Conservation (phyloP, 257 asterid species). For the Jasminum sambac region DNA sequence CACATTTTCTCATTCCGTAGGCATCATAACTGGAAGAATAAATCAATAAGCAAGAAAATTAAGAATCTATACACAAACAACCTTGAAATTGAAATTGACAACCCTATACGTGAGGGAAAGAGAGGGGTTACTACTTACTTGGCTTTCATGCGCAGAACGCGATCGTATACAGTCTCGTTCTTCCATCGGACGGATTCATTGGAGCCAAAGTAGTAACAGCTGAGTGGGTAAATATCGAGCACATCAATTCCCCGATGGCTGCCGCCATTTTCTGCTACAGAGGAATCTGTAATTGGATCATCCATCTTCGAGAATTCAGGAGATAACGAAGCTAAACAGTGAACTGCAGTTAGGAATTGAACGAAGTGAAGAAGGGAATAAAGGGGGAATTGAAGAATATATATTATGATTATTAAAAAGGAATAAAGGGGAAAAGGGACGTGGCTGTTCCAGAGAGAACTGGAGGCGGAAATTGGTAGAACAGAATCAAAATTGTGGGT, state of each 20-base stretch:
- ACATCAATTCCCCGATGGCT: slow-evolving; percentile 19
- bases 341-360: neutral
- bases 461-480: slow-evolving; percentile 20
- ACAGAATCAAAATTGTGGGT: neutral
- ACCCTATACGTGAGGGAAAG: neutral
- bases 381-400: neutral
- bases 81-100: neutral
- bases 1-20: slow-evolving; percentile 72
- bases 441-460: slow-evolving; percentile 36
- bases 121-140: slow-evolving; percentile 61
- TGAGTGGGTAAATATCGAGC: slow-evolving; percentile 74
- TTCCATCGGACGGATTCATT: slow-evolving; percentile 42
- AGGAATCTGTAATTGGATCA: slow-evolving; percentile 21
- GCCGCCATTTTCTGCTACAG: slow-evolving; percentile 9
- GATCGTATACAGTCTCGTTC: slow-evolving; percentile 63
- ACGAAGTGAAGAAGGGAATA: neutral
- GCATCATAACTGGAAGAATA: slow-evolving; percentile 64
- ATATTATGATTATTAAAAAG: neutral
- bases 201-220: slow-evolving; percentile 81
- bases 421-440: slow-evolving; percentile 12
- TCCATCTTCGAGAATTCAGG: slow-evolving; percentile 33
- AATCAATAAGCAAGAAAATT: neutral
- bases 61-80: neutral
- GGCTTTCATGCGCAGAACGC: slow-evolving; percentile 66
- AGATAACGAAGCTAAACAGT: neutral